A percentile compares a stretch with the other conserved stretches of the same genome.
Conservation (phyloP, 2,329 filamentous ascomycete genomes). For the Sphaerostilbella broomeana region DNA sequence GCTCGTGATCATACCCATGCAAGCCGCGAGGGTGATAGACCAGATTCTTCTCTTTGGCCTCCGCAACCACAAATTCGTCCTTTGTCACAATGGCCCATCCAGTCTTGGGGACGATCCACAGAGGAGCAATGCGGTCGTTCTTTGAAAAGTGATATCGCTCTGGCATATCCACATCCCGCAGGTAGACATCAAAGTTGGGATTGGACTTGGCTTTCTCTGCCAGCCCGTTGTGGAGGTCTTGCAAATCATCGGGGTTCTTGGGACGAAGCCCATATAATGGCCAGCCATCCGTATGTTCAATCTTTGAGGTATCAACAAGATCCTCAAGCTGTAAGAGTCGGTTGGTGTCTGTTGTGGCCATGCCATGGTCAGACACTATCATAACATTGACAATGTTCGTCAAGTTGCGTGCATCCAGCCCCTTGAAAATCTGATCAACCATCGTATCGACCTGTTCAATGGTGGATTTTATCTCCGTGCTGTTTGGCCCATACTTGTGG, state of each 20-base stretch:
- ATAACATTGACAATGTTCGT: constrained; percentile 88
- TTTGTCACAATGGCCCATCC: constrained; percentile 88
- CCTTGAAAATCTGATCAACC: constrained; percentile 68
- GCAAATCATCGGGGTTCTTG: constrained; percentile 60
- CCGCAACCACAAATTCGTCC: constrained; percentile 65
- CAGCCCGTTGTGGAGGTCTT: constrained; percentile 58
- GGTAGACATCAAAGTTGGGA: constrained; percentile 77
- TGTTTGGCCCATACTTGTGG: constrained; percentile 87
- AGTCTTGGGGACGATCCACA: constrained; percentile 89
- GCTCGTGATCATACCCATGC: constrained; percentile 91
- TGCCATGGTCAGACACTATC: constrained; percentile 95
- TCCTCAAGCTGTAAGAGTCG: constrained; percentile 87
- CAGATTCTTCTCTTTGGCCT: constrained; percentile 55
- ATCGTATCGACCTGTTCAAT: constrained; percentile 77
- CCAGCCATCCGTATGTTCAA: constrained; percentile 90
- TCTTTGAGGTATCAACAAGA: constrained; percentile 66
- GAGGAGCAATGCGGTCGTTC: constrained; percentile 82
- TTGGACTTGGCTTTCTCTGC: constrained; percentile 51
- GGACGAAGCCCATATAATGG: constrained; percentile 84
- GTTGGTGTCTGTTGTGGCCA: constrained; percentile 82
- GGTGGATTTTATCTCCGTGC: constrained; percentile 76
- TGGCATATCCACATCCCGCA: constrained; percentile 82
- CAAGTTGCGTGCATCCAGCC: constrained; percentile 74
- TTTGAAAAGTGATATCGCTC: constrained; percentile 84
- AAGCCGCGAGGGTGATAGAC: constrained; percentile 76